Evolutionary conservation across 1,284 basidiomycete species (phyloP).

Genomic region (Leccinum holopus): DNA sequence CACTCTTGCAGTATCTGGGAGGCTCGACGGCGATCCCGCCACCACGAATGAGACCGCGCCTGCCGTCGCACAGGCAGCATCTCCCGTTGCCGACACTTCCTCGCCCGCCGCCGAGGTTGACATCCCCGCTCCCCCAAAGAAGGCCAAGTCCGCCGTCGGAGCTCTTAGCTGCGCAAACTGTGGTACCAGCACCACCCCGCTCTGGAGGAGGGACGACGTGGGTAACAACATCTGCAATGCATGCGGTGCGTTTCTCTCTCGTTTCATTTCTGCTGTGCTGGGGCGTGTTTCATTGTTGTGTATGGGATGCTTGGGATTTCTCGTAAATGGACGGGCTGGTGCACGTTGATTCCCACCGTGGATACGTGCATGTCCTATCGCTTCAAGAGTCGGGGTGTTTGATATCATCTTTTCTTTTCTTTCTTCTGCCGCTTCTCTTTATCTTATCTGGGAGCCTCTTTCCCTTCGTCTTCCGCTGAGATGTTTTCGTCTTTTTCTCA

Average conservation of each 20-base stretch:
- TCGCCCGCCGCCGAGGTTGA: constrained; percentile 34
- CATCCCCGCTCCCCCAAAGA: constrained; percentile 30
- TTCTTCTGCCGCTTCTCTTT: constrained; percentile 10
- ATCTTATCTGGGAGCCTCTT: constrained; percentile 23
- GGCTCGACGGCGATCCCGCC: constrained; percentile 35
- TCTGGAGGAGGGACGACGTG: constrained; percentile 93
- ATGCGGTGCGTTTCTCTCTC: constrained; percentile 69
- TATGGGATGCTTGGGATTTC: constrained; percentile 17
- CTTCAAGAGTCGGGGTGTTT: constrained; percentile 18
- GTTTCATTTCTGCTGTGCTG: constrained; percentile 31
- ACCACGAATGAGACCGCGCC: constrained; percentile 22
- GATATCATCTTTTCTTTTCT: constrained; percentile 25
- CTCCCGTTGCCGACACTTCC: constrained; percentile 29
- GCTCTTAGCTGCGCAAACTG: constrained; percentile 89
- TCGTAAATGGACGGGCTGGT: constrained; percentile 22
- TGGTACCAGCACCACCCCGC: constrained; percentile 89
- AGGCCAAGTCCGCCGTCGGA: constrained; percentile 56
- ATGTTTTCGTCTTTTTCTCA: constrained; percentile 2
- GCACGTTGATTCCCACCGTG: constrained; percentile 27
- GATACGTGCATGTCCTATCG: constrained; percentile 17
- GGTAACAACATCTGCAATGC: constrained; percentile 93
- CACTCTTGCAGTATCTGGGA: constrained; percentile 47
- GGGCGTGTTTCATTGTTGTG: constrained; percentile 24
- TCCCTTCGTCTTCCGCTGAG: constrained; percentile 6
- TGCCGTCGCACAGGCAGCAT: constrained; percentile 17